A percentile compares a stretch with the other conserved stretches of the same genome.
Evolutionary conservation across 2,329 filamentous ascomycete genomes (phyloP).

Genomic region (Ophiostoma populinum): DNA sequence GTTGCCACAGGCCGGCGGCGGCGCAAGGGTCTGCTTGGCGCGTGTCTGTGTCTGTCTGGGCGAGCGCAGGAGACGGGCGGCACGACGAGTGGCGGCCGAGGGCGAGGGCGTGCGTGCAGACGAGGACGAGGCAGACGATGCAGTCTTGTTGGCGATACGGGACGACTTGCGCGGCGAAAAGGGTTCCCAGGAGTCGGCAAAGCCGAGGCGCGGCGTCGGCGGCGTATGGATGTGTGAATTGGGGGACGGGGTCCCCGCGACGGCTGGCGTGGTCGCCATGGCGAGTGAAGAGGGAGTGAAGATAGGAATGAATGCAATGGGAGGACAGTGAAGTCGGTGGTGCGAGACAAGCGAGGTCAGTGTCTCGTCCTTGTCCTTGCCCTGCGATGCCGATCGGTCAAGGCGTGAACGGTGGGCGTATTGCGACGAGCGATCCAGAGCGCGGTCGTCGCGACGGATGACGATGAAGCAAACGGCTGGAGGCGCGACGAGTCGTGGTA

Average conservation of each 20-base stretch:
- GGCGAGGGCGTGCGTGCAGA: constrained; percentile 38
- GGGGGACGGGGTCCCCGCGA: constrained; percentile 42
- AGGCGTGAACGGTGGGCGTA: too few species aligned
- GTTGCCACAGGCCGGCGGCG: too few species aligned
- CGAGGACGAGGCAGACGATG: constrained; percentile 13
- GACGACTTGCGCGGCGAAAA: constrained; percentile 55
- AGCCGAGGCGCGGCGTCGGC: constrained; percentile 50
- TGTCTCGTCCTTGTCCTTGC: too few species aligned
- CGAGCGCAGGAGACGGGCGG: constrained; percentile 14
- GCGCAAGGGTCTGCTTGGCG: constrained; percentile 8
- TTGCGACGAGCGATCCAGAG: too few species aligned
- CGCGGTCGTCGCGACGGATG: too few species aligned
- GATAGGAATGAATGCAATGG: not conserved
- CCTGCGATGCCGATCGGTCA: too few species aligned
- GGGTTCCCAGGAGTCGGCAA: constrained; percentile 52
- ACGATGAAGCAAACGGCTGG: not conserved
- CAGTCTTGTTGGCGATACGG: constrained; percentile 30
- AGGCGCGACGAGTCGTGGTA: not conserved
- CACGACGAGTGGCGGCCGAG: constrained; percentile 13
- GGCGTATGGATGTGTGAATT: constrained; percentile 44
- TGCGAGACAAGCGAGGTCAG: too few species aligned
- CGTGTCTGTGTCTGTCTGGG: constrained; percentile 13
- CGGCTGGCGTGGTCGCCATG: constrained; percentile 19
- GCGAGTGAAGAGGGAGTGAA: not conserved
- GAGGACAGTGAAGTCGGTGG: too few species aligned